Conservation (phyloP, 352 stramenopile genomes). For the Phytophthora litchii region DNA sequence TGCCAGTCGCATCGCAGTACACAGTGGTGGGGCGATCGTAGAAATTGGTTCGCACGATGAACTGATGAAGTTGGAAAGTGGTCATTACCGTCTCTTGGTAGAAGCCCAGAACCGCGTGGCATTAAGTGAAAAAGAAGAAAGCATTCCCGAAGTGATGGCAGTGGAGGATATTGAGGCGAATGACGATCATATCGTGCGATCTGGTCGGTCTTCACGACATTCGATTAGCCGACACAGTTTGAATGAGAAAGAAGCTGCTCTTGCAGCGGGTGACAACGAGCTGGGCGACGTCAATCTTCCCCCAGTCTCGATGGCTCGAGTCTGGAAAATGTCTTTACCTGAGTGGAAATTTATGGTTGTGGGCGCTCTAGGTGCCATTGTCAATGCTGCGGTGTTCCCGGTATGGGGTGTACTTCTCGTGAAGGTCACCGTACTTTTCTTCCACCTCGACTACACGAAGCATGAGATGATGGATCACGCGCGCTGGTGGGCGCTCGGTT, state of each 20-base stretch:
- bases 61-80: conserved; percentile 61
- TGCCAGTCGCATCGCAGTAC: conserved; percentile 79
- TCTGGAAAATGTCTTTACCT: conserved; percentile 55
- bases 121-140: conserved; percentile 20
- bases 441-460: conserved; percentile 50
- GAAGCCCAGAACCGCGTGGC: conserved; percentile 39
- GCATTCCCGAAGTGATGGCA: conserved; percentile 5
- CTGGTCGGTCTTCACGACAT: conserved; percentile 22
- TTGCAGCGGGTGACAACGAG: conserved; percentile 9
- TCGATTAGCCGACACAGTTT: conserved; percentile 34
- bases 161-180: conserved; percentile 17
- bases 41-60: conserved; percentile 84
- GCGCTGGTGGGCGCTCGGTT: conserved; percentile 48
- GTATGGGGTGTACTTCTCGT: conserved; percentile 57
- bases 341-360: conserved; percentile 48
- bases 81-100: conserved; percentile 44
- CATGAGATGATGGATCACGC: conserved; percentile 53
- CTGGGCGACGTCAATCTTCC: conserved; percentile 33
- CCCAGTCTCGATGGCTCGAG: conserved; percentile 37
- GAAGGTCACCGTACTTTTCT: conserved; percentile 62
- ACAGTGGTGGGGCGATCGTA: conserved; percentile 73
- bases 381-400: conserved; percentile 55
- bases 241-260: conserved; percentile 26
- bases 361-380: conserved; percentile 39
- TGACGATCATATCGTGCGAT: conserved; percentile 22